These are phyloP conservation scores for Trichoderma erinaceum DNA, from an alignment of 495 filamentous ascomycete genomes.

Conservation along the genomic window DNA sequence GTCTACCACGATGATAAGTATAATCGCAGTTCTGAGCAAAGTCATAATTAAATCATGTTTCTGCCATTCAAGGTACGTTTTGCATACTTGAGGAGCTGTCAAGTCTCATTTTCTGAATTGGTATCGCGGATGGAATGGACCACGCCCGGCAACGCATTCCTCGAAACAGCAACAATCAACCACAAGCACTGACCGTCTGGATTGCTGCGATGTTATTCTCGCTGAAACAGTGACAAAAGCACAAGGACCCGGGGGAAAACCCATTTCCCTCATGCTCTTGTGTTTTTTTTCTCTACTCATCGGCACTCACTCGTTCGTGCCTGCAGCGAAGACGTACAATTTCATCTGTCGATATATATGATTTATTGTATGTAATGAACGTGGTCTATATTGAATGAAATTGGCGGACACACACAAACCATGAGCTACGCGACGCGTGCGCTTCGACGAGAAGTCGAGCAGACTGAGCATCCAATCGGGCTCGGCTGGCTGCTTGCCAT, in stretches of 20 bases:
- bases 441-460: neutral
- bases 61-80: neutral
- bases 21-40: neutral
- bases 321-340: neutral
- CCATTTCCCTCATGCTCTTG: neutral
- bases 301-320: neutral
- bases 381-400: neutral
- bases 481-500: slow-evolving; percentile 16
- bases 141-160: slow-evolving; percentile 14
- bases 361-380: neutral
- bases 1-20: no score
- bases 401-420: neutral
- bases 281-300: neutral
- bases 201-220: neutral
- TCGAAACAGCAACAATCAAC: neutral
- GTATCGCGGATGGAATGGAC: slow-evolving; percentile 5
- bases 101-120: neutral
- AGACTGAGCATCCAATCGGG: neutral
- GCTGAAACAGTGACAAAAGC: neutral
- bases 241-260: neutral
- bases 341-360: no score
- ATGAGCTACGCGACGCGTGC: neutral
- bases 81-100: neutral
- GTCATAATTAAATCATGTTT: neutral
- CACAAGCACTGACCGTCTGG: slow-evolving; percentile 1